A percentile compares a stretch with the other conserved stretches of the same genome.
Conservation (phyloP, 2,329 filamentous ascomycete genomes). For the Arthrobotrys megalospora region DNA sequence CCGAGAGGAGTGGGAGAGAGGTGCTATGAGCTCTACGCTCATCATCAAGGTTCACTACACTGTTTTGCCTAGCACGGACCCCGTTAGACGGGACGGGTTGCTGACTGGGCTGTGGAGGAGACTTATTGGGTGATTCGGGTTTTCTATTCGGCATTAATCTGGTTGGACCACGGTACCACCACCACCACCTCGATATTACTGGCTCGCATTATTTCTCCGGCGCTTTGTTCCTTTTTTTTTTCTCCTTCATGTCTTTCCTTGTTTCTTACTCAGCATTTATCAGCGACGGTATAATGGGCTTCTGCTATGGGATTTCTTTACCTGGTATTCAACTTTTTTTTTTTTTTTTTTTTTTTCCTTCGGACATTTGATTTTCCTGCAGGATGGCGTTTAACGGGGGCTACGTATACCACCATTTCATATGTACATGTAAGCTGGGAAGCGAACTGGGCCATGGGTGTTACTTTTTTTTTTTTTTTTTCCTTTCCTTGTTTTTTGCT, state of each 20-base stretch:
- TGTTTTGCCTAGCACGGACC: conserved; percentile 14
- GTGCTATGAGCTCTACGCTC: conserved; percentile 52
- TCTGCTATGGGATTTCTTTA: not conserved
- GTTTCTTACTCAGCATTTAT: not conserved
- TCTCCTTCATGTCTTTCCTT: not conserved
- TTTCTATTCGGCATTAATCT: not conserved
- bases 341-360: not conserved
- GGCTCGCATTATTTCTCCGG: not conserved
- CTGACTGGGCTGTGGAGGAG: conserved; percentile 4
- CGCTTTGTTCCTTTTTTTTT: not conserved
- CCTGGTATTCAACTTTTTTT: not conserved
- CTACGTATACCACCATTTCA: not conserved
- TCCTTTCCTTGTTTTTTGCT: not conserved
- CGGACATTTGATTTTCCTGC: not conserved
- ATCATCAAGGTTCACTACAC: conserved; percentile 56
- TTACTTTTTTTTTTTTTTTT: conserved; percentile 4
- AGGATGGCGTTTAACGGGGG: conserved; percentile 6
- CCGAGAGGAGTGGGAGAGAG: conserved; percentile 51
- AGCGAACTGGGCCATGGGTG: not conserved
- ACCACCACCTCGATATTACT: not conserved
- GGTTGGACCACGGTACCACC: no score
- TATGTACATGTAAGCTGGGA: no score
- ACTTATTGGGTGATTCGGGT: not conserved
- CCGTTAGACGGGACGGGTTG: conserved; percentile 8
- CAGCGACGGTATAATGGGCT: conserved; percentile 17